Evolutionary conservation across 1,284 basidiomycete genomes (phyloP).

Genomic region (Pseudozyma sp.): DNA sequence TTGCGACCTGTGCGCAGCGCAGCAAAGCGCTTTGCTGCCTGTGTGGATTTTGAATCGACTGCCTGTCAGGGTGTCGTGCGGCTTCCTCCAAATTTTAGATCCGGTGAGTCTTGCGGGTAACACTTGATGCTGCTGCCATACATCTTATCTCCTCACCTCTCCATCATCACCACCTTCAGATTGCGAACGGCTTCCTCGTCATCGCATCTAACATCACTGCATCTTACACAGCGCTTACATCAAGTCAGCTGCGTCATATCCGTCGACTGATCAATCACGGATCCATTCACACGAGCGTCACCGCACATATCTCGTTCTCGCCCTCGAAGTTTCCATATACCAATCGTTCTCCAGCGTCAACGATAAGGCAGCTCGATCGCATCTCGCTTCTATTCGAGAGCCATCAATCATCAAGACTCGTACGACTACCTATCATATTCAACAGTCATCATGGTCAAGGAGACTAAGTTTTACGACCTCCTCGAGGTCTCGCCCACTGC

Average conservation of each 20-base stretch:
- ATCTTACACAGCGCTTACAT: constrained; percentile 3
- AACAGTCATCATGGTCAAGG: constrained; percentile 45
- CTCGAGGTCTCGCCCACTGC: constrained; percentile 61
- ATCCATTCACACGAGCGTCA: neutral
- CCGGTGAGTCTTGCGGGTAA: constrained; percentile 2
- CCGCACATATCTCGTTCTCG: neutral
- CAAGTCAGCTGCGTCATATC: constrained; percentile 7
- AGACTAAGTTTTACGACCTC: constrained; percentile 67
- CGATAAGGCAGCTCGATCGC: too few species aligned
- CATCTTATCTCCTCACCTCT: constrained; percentile 8
- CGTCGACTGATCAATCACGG: neutral
- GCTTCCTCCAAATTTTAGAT: constrained; percentile 2
- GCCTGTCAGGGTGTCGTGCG: constrained; percentile 20
- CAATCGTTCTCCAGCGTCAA: too few species aligned
- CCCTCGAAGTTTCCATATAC: neutral
- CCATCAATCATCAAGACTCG: too few species aligned
- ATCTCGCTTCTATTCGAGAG: too few species aligned
- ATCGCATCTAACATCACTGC: neutral
- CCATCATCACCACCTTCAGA: neutral
- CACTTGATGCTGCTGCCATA: neutral
- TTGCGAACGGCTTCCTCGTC: neutral
- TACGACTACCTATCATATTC: constrained; percentile 1
- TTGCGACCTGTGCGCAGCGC: neutral
- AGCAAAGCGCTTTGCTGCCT: constrained; percentile 3
- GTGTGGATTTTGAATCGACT: neutral